Evolutionary conservation across 2,329 filamentous ascomycete species (phyloP).

Genomic region (Sordariomycetes sp.): DNA sequence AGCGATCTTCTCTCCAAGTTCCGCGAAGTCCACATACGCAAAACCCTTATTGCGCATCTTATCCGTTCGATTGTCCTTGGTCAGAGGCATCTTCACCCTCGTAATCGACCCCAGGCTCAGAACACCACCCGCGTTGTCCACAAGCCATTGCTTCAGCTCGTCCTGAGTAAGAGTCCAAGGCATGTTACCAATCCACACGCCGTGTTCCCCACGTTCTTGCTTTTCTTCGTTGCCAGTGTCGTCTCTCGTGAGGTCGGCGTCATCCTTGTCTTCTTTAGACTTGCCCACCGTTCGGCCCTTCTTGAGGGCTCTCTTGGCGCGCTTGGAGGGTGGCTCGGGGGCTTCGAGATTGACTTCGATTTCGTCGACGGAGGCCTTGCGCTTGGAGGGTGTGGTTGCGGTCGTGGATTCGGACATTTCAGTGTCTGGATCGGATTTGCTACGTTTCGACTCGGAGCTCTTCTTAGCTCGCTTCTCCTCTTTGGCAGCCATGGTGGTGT

Average conservation of each 20-base stretch:
- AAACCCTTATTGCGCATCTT: conserved; percentile 73
- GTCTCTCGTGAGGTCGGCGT: conserved; percentile 13
- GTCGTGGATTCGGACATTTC: conserved; percentile 5
- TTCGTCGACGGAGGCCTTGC: conserved; percentile 61
- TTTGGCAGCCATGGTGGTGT: not conserved
- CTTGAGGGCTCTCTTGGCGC: conserved; percentile 80
- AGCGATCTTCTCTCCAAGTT: conserved; percentile 58
- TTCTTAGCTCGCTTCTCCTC: not conserved
- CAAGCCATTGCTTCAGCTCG: conserved; percentile 73
- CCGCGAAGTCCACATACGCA: conserved; percentile 88
- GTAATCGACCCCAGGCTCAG: conserved; percentile 68
- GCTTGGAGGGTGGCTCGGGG: conserved; percentile 94
- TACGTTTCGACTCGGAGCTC: not conserved
- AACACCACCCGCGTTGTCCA: conserved; percentile 56
- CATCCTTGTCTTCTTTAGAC: conserved; percentile 20
- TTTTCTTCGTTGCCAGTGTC: conserved; percentile 21
- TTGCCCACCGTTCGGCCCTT: conserved; percentile 59
- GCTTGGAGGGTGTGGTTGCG: conserved; percentile 35
- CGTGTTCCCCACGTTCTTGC: conserved; percentile 54
- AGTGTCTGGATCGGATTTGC: conserved; percentile 1
- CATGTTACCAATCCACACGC: conserved; percentile 94
- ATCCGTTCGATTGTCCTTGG: no score
- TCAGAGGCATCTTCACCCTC: conserved; percentile 68
- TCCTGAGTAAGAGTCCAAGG: conserved; percentile 70
- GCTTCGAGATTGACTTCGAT: conserved; percentile 83